Evolutionary conservation across 768 basidiomycete species (phyloP).

Genomic region (Mycena chlorophos): DNA sequence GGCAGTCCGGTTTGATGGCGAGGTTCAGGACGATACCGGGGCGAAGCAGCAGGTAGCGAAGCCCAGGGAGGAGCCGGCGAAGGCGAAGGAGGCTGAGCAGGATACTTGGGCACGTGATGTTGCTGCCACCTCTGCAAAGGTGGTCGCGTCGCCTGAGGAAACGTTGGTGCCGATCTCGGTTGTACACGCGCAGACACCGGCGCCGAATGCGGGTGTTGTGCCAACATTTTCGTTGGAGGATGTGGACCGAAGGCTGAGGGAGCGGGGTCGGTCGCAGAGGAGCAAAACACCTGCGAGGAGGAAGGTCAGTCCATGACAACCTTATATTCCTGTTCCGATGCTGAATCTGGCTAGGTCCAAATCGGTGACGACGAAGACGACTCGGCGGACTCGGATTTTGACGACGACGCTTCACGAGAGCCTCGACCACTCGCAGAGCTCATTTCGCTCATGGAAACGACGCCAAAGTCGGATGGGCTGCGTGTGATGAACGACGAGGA

Average conservation of each 20-base stretch:
- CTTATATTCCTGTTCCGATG: background rate
- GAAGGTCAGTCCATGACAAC: background rate
- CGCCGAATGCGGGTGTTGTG: constrained; percentile 18
- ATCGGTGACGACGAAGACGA: background rate
- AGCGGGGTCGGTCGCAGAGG: constrained; percentile 26
- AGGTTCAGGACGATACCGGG: constrained; percentile 14
- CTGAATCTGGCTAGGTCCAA: background rate
- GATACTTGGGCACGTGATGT: constrained; percentile 20
- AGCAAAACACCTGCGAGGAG: constrained; percentile 14
- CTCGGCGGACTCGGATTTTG: background rate
- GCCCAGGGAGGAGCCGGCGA: background rate
- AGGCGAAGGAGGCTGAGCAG: constrained; percentile 2
- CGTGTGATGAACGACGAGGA: constrained; percentile 86
- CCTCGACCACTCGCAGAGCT: constrained; percentile 72
- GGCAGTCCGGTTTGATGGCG: constrained; percentile 29
- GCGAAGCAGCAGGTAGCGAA: constrained; percentile 7
- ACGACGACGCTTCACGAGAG: background rate
- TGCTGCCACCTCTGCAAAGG: background rate
- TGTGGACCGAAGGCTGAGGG: constrained; percentile 52
- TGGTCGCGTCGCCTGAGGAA: background rate
- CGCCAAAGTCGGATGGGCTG: constrained; percentile 62
- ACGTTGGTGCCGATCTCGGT: constrained; percentile 5
- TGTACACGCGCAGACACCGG: constrained; percentile 17
- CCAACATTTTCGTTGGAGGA: constrained; percentile 54
- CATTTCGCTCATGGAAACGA: constrained; percentile 76